Evolutionary conservation across 2,329 filamentous ascomycete genomes (phyloP), one percentile per base, ranked within the genome.

Genomic region (Anisogramma anomala): DNA sequence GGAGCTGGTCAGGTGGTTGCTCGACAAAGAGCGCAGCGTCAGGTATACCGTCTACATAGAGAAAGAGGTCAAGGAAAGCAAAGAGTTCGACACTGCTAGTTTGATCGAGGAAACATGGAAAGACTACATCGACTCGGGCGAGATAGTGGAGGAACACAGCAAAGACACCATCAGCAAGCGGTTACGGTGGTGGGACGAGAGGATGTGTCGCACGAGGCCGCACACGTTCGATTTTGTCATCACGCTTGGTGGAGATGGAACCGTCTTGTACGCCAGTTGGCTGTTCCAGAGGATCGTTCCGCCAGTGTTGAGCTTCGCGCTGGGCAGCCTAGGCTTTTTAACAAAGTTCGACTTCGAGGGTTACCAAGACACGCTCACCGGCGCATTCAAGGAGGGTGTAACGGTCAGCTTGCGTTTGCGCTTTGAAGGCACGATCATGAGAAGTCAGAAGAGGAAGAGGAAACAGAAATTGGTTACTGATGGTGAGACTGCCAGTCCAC

Each of bases 251-350:
- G 91, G 91, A 10, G 91, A 98, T 57, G 91, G 91, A n/a, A 98
- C 91, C 0, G 89, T 98, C 6, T 68, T 98, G 9, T 96, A 94
- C 56, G 84, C 89, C 3, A 94, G 86, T 55, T 96, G 89, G 88
- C 69, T 98, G 1, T 98, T 98, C 58, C 91, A 98, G 64, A 78
- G 84, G 31, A 83, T 96, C 34, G 89, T 96, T 0, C 91, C 91
- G 5, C 91, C 91, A 0, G 86, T 95, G 1, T 67, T 98, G 47
- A 89, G 86, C 47, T 96, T 98, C 59, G 77, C 87, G 1, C 67
- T 96, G 8, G 91, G 91, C 7, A 94, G 88, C 18, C 68, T 98
- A 4, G 91, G 91, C 0, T 98, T 98, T 56, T 65, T 98, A 50
- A 96, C 91, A 19, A 95, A 95, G 56, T 96, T 96, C 57, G 88